A percentile compares a stretch with the other conserved stretches of the same genome.
These are phyloP conservation scores for Viola pubescens DNA, from an alignment of 441 rosid genomes.

Conservation along the genomic window DNA sequence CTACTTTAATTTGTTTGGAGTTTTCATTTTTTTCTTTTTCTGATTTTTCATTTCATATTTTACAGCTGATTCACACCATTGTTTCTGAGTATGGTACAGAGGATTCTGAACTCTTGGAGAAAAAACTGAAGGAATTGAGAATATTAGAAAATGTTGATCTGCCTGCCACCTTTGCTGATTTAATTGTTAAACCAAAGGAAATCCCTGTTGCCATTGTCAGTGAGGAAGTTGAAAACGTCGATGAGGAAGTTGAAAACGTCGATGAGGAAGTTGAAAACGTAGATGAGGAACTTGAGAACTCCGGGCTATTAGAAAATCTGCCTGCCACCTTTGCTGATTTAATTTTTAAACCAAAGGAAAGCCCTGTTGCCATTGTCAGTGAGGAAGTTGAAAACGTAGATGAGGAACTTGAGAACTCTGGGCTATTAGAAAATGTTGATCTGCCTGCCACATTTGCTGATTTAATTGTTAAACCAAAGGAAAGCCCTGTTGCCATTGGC, in stretches of 20 bases:
- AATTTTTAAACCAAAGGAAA: conserved; percentile 43
- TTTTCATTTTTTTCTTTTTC: conserved; percentile 12
- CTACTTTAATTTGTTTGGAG: conserved; percentile 1
- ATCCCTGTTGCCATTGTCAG: conserved; percentile 24
- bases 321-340: conserved; percentile 62
- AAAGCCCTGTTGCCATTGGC: conserved; percentile 25
- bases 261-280: conserved; percentile 24
- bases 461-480: conserved; percentile 47
- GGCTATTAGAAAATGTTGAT: conserved; percentile 84
- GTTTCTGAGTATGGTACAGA: conserved; percentile 61
- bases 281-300: conserved; percentile 33
- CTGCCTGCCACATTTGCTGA: conserved; percentile 64
- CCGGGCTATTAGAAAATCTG: conserved; percentile 77
- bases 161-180: conserved; percentile 57
- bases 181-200: conserved; percentile 47
- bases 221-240: conserved; percentile 24
- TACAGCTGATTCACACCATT: conserved; percentile 63
- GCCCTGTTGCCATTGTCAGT: conserved; percentile 22
- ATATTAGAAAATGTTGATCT: conserved; percentile 84
- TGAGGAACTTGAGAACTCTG: conserved; percentile 80
- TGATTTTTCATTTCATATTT: conserved; percentile 9
- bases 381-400: conserved; percentile 48
- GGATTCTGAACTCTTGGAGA: conserved; percentile 50
- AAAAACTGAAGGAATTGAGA: conserved; percentile 79
- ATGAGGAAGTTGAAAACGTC: conserved; percentile 20